phyloP scores from a whole-genome alignment of 2,329 filamentous ascomycete species.

The Ophiostoma tasmaniense region DNA sequence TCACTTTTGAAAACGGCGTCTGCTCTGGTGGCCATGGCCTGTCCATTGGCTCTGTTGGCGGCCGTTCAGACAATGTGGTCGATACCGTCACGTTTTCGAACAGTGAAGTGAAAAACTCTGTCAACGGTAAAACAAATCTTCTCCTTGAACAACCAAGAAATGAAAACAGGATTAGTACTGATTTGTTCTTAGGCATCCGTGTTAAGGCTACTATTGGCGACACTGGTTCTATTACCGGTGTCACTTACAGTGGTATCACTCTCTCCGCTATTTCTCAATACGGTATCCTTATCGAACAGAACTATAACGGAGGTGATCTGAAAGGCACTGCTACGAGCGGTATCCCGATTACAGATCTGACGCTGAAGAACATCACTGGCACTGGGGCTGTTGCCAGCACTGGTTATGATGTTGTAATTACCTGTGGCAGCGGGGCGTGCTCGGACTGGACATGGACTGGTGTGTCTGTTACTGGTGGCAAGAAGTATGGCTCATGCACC shows the following conservation, averaged over 20 bases:
- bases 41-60: conserved; percentile 37
- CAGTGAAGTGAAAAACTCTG: conserved; percentile 15
- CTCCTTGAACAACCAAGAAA: too few species aligned
- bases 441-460: conserved; percentile 30
- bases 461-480: conserved; percentile 32
- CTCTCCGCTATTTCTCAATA: conserved; percentile 42
- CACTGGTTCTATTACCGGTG: conserved; percentile 42
- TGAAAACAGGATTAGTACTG: too few species aligned
- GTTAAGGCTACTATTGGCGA: conserved; percentile 48
- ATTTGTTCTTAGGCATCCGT: conserved; percentile 39
- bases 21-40: conserved; percentile 49
- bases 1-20: conserved; percentile 33
- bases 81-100: conserved; percentile 39
- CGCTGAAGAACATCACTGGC: conserved; percentile 38
- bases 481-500: conserved; percentile 15
- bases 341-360: conserved; percentile 37
- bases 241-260: conserved; percentile 46
- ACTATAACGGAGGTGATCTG: conserved; percentile 43
- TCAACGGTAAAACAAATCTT: conserved; percentile 13
- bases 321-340: conserved; percentile 26
- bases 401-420: conserved; percentile 30
- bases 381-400: conserved; percentile 26
- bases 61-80: conserved; percentile 45
- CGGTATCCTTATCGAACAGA: conserved; percentile 51
- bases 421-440: conserved; percentile 31